Base-by-base conservation (phyloP, 495 filamentous ascomycete species). In the Parmelia sp. region DNA sequence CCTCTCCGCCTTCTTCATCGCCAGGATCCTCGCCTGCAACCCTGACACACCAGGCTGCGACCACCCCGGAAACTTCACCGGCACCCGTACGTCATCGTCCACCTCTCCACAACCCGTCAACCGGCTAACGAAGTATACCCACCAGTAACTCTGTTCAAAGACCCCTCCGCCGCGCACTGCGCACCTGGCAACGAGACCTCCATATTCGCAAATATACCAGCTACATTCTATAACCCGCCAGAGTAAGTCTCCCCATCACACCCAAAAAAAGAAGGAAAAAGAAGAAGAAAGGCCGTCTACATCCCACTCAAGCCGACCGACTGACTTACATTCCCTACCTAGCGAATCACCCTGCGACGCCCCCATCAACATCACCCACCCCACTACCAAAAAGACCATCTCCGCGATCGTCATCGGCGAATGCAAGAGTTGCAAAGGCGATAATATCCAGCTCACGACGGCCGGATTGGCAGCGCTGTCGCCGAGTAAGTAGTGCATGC, bases 291-390 rank as follows among this genome's bases (percentile, higher is more conserved):
- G n/a, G n/a, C n/a, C n/a, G n/a, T n/a, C n/a, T n/a, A n/a, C n/a
- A n/a, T n/a, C n/a, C n/a, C n/a, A n/a, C n/a, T n/a, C n/a, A n/a
- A n/a, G n/a, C n/a, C n/a, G n/a, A n/a, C 0, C 4, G 4, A 3
- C 19, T 19, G 36, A 33, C n/a, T n/a, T n/a, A n/a, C n/a, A n/a
- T n/a, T n/a, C n/a, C n/a, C n/a, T n/a, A n/a, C n/a, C n/a, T 14
- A 63, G 61, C 47, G 61, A 63, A 56, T 55, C 45, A 0, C 61
- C 61, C 7, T 63, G 61, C 49, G 29, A 57, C 29, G 61, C n/a
- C 23, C 49, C 49, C 7, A 57, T 63, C 9, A 63, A 56, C 29
- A 31, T 63, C 25, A 63, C 61, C 17, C 55, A 63, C 29, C 61
- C 61, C 7, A 44, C 47, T 39, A 56, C 47, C 1, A 42, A 11